Evolutionary conservation across 441 rosid genomes (phyloP).

Genomic region (Adansonia gregorii): DNA sequence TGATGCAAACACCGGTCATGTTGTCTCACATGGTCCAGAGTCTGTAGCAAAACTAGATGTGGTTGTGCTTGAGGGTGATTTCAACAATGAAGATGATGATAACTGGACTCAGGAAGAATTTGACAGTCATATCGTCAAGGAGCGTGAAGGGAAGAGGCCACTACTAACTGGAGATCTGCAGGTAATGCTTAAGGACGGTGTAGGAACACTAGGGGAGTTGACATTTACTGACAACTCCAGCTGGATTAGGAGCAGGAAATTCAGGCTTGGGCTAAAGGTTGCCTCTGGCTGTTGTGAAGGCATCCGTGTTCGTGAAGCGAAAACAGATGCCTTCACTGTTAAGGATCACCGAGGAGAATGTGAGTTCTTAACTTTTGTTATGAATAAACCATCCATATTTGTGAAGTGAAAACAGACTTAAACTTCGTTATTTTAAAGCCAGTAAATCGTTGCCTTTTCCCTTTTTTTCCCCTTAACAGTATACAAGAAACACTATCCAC

Average conservation of each 20-base stretch:
- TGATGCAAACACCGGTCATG: conserved; percentile 57
- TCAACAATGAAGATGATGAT: conserved; percentile 75
- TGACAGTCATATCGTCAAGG: conserved; percentile 79
- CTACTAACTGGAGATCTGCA: conserved; percentile 76
- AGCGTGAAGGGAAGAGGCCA: conserved; percentile 87
- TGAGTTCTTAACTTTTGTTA: conserved; percentile 33
- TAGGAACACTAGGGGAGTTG: conserved; percentile 77
- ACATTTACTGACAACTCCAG: conserved; percentile 83
- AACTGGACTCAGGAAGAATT: conserved; percentile 74
- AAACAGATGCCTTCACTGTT: conserved; percentile 83
- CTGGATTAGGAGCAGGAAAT: conserved; percentile 86
- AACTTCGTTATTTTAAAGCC: neutral
- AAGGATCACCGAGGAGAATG: conserved; percentile 87
- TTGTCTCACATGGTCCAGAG: conserved; percentile 64
- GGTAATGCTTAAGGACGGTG: conserved; percentile 72
- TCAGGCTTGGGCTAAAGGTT: conserved; percentile 78
- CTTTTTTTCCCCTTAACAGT: conserved; percentile 39
- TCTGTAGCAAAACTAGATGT: conserved; percentile 58
- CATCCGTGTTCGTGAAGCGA: conserved; percentile 71
- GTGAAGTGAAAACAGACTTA: neutral
- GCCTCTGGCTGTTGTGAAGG: conserved; percentile 63
- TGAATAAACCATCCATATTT: conserved; percentile 9
- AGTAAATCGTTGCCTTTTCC: conserved; percentile 17
- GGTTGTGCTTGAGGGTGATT: conserved; percentile 84
- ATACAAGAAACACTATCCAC: conserved; percentile 86